Percentiles rank a stretch among this genome's conserved stretches.
Evolutionary conservation across 2,329 filamentous ascomycete species (phyloP).

Genomic region (Microsporum audouinii): DNA sequence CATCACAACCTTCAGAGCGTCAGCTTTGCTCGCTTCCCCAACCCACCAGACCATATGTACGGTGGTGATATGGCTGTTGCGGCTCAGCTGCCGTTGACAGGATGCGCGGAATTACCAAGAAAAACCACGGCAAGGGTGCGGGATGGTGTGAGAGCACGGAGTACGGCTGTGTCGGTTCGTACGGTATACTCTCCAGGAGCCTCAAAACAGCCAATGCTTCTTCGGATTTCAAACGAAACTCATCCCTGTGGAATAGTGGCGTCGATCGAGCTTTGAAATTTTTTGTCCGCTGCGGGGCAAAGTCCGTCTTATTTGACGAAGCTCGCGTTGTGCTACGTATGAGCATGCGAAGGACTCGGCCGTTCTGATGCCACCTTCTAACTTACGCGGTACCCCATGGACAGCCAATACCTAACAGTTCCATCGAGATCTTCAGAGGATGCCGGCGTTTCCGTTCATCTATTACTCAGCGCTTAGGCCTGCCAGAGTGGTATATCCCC

Average conservation of each 20-base stretch:
- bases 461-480: not conserved
- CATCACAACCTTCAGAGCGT: not conserved
- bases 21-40: not conserved
- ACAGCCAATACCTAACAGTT: not conserved
- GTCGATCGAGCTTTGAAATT: not conserved
- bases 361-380: not conserved
- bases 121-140: not conserved
- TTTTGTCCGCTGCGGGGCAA: slow-evolving; percentile 1
- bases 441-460: slow-evolving; percentile 2
- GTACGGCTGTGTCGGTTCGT: not conserved
- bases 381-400: not conserved
- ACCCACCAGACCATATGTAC: not conserved
- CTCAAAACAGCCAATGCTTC: not conserved
- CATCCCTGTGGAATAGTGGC: not conserved
- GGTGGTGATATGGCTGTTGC: not conserved
- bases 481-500: not conserved
- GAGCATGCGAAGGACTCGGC: not conserved
- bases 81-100: not conserved
- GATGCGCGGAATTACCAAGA: not conserved
- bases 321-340: not conserved
- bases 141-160: not conserved
- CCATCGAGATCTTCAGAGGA: not conserved
- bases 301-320: not conserved
- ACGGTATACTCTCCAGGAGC: not conserved
- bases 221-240: not conserved